Conservation (phyloP, 495 filamentous ascomycete genomes). For the Neurospora tetrasperma region DNA sequence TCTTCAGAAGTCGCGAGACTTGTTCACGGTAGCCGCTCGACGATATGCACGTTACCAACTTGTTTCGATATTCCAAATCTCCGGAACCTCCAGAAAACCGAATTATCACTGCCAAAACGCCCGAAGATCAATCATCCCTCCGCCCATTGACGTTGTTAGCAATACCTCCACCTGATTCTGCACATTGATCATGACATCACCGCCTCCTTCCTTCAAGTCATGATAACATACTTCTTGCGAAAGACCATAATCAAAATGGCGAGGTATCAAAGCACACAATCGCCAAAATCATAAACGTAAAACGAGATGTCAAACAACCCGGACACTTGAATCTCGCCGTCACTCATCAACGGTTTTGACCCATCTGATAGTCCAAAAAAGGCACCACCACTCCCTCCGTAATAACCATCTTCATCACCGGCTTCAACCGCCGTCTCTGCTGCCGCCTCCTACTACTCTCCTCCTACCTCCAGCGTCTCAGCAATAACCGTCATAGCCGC, state of each 20-base stretch:
- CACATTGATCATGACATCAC: background rate
- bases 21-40: background rate
- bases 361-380: background rate
- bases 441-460: conserved; percentile 9
- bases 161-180: background rate
- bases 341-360: no score
- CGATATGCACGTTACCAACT: background rate
- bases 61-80: background rate
- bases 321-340: no score
- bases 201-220: background rate
- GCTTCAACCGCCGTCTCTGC: conserved; percentile 25
- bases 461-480: conserved; percentile 14
- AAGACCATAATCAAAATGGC: background rate
- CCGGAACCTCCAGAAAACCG: background rate
- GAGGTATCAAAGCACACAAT: background rate
- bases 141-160: background rate
- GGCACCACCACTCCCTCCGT: background rate
- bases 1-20: background rate
- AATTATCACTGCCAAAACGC: background rate
- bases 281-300: background rate
- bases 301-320: no score
- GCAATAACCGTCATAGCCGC: conserved; percentile 26
- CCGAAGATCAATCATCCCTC: background rate
- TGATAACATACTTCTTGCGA: background rate
- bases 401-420: conserved; percentile 20